Percentiles rank a stretch among this genome's conserved stretches.
These are phyloP conservation scores for Brasenia schreberi DNA, from an alignment of 164 flowering plant genomes.

Conservation along the genomic window DNA sequence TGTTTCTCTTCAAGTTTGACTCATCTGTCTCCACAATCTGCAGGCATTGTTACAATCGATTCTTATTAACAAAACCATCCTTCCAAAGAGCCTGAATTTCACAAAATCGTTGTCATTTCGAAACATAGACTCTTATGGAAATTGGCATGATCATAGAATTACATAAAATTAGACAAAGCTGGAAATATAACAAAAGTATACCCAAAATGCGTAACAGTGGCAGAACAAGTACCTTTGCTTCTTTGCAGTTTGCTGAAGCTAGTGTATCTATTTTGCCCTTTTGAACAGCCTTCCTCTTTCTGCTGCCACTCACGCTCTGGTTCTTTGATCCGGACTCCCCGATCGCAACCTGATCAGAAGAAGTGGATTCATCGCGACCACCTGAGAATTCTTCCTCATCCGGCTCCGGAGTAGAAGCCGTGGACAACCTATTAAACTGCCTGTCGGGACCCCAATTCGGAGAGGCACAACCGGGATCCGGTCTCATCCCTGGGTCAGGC, in stretches of 20 bases:
- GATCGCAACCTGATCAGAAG: slow-evolving; percentile 12
- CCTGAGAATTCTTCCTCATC: slow-evolving; percentile 13
- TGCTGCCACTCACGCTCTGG: slow-evolving; percentile 8
- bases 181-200: no score
- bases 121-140: no score
- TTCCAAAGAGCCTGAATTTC: no score
- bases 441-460: slow-evolving; percentile 4
- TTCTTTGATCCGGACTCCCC: slow-evolving; percentile 10
- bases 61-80: no score
- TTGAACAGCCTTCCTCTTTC: slow-evolving; percentile 20
- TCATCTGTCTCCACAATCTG: slow-evolving; percentile 35
- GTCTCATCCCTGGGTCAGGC: slow-evolving; percentile 13
- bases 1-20: slow-evolving; percentile 39
- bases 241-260: slow-evolving; percentile 12
- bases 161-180: no score
- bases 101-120: no score
- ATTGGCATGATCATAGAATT: no score
- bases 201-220: background rate
- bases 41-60: background rate
- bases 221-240: slow-evolving; percentile 14
- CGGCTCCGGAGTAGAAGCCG: slow-evolving; percentile 13
- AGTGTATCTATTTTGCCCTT: slow-evolving; percentile 15
- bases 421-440: slow-evolving; percentile 10
- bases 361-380: slow-evolving; percentile 15
- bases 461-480: slow-evolving; percentile 4